Evolutionary conservation across 371 early-diverging fungal species (phyloP), one percentile per base, ranked within the genome.

Genomic region (Phascolomyces articulosus): DNA sequence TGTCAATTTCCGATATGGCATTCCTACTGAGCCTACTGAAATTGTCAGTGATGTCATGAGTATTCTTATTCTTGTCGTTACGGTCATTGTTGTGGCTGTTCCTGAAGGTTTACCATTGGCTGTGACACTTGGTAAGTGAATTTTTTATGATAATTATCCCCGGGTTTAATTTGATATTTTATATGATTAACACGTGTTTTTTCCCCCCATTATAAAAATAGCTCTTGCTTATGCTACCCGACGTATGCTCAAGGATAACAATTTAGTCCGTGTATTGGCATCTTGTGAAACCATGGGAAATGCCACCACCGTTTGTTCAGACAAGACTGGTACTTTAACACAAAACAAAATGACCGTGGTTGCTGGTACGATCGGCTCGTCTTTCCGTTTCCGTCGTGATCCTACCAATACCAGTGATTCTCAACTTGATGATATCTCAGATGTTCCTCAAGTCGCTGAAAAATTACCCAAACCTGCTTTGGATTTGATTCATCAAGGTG

Each of bases 211-310:
- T 1, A 47, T 20, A 16, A 20, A 10, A 20, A 18, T 95, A 74
- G 90, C 93, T 47, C 74, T 92, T 15, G 91, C 91, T 2, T 91
- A 84, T 73, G 91, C 90, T 13, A 90, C 91, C 20, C 88, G 83
- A 21, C 81, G 87, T 9, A 97, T 93, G 97, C 75, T 93, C 54
- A 90, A 90, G 67, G 95, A 97, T 69, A 94, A 95, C 72, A 95
- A 94, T 72, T 77, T 97, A 27, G 97, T 97, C 15, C 87, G 96
- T 27, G 86, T 93, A 23, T 76, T 97, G n/a, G 85, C 90, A 29
- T 92, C 97, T 13, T 96, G 97, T 72, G 97, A 97, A 78, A 95
- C 94, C 41, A 96, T 96, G 96, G 95, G 95, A 10, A 91, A 90
- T 68, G 95, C 96, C 2, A 96, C 96, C 11, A 93, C 93, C 3